Evolutionary conservation across 345 rosid genomes (phyloP), one percentile per base, ranked within the genome.

Genomic region (Chamaenerion angustifolium): DNA sequence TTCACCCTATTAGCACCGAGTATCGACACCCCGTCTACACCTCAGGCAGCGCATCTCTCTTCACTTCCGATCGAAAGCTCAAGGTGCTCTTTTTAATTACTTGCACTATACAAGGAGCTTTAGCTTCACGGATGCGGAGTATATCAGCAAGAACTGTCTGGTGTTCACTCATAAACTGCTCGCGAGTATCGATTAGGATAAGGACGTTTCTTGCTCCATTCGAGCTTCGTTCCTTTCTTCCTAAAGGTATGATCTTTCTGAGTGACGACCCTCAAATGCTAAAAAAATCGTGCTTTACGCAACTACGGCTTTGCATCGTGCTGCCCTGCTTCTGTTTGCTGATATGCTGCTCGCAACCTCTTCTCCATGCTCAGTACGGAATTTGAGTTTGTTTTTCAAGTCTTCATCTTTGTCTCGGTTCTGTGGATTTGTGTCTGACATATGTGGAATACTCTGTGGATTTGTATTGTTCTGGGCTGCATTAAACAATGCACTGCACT

Each of bases 61-160:
- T 17, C 43, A 27, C 11, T 68, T 60, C 31, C 77, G 68, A 62
- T 65, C 60, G 13, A 74, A 70, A 56, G 89, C 85, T 49, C 87
- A 75, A 31, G 68, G 16, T 41, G 89, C 68, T 44, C 75, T 88
- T 14, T 80, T 80, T 52, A 92, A 88, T 46, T 88, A 88, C 76
- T 76, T 85, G 71, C 82, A 80, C 65, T 44, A 21, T 55, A 80
- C 93, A 48, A 78, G 97, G 71, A 69, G 71, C 69, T 43, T 73
- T 23, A 58, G 66, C 48, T 76, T 64, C 52, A 27, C 64, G 5
- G 97, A 85, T 55, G 95, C 93, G 16, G 97, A 88, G 57, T 77
- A 88, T 73, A 80, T 88, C 17, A 85, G 95, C 58, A 76, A 71
- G 77, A 88, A 82, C 56, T 82, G 85, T 0, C 97, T 87, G 0